Conservation (phyloP, 768 basidiomycete genomes). For the Tricholoma sp. region DNA sequence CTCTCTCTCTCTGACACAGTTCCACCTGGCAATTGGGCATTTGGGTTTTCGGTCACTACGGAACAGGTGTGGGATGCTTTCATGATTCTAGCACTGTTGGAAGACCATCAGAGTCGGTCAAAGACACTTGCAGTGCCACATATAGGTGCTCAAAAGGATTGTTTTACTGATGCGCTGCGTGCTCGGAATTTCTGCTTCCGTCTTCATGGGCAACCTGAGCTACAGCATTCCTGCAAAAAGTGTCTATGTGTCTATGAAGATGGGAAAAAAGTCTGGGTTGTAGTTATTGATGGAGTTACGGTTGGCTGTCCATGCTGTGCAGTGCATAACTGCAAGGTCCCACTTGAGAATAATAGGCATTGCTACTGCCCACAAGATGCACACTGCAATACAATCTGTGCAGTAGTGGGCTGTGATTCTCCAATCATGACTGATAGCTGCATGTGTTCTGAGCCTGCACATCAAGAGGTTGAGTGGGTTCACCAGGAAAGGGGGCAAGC, state of each 20-base stretch:
- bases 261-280: neutral
- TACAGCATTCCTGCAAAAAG: neutral
- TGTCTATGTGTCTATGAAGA: neutral
- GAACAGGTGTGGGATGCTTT: neutral
- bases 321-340: conserved; percentile 20
- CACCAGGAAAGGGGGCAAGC: conserved; percentile 18
- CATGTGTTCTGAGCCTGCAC: conserved; percentile 17
- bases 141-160: neutral
- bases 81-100: neutral
- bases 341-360: neutral
- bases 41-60: neutral
- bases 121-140: neutral
- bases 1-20: neutral
- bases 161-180: neutral
- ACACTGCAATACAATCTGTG: conserved; percentile 7
- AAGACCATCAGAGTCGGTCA: neutral
- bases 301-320: conserved; percentile 27
- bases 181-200: neutral
- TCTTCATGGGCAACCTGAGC: neutral
- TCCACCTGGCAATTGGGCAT: neutral
- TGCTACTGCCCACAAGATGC: neutral
- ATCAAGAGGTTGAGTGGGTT: conserved; percentile 16
- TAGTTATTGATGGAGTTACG: conserved; percentile 26
- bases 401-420: conserved; percentile 14
- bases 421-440: conserved; percentile 4